Conservation (phyloP, 2,329 filamentous ascomycete species). For the Paracamarosporium sp. region DNA sequence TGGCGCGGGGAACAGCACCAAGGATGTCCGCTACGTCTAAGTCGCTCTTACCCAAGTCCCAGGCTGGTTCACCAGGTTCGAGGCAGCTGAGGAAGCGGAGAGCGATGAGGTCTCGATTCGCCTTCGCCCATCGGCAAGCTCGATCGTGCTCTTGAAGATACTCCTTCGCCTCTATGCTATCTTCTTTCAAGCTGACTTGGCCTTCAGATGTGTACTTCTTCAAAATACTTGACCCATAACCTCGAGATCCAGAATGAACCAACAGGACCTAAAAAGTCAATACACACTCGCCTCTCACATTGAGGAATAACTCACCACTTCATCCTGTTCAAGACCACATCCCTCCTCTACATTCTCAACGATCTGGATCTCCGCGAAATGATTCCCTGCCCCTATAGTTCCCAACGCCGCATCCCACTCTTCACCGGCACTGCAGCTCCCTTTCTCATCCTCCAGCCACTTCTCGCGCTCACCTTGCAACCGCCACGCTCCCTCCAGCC, state of each 20-base stretch:
- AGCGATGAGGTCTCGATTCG: slow-evolving; percentile 48
- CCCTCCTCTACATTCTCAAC: slow-evolving; percentile 33
- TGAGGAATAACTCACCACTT: slow-evolving; percentile 25
- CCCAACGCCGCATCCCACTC: slow-evolving; percentile 43
- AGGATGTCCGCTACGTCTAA: slow-evolving; percentile 3
- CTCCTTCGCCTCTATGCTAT: slow-evolving; percentile 25
- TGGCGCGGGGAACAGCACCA: slow-evolving; percentile 15
- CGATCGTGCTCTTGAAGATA: slow-evolving; percentile 46
- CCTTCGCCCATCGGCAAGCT: slow-evolving; percentile 46
- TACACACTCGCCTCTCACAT: neutral
- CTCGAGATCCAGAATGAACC: slow-evolving; percentile 47
- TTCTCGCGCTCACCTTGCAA: slow-evolving; percentile 26
- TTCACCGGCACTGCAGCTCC: slow-evolving; percentile 32
- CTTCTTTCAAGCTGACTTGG: slow-evolving; percentile 32
- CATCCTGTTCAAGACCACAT: slow-evolving; percentile 26
- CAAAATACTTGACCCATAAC: slow-evolving; percentile 44
- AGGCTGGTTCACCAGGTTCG: slow-evolving; percentile 38
- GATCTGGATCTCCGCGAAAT: slow-evolving; percentile 49
- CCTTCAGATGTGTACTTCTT: slow-evolving; percentile 33
- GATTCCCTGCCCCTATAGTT: slow-evolving; percentile 48
- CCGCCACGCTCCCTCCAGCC: slow-evolving; percentile 46
- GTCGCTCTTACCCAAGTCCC: slow-evolving; percentile 23
- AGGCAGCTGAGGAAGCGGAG: slow-evolving; percentile 45
- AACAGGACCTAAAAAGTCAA: slow-evolving; percentile 30
- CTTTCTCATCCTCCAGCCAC: slow-evolving; percentile 34